Evolutionary conservation across 176 grass and related monocot genomes (phyloP).

Genomic region (Secale cereale): DNA sequence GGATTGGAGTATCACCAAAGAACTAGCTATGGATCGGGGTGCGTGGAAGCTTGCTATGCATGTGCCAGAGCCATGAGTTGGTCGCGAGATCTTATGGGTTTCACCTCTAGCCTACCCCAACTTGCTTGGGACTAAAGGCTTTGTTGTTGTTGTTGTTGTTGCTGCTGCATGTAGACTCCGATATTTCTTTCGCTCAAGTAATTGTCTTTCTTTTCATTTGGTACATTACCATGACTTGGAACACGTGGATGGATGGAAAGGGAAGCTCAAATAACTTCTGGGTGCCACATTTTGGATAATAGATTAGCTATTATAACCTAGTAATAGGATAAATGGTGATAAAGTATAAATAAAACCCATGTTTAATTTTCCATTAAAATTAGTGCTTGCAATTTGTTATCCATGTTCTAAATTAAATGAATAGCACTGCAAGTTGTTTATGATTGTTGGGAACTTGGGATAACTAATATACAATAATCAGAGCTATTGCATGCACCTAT

Average conservation of each 20-base stretch:
- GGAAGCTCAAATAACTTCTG: neutral
- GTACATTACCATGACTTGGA: neutral
- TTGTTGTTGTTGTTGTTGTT: no score
- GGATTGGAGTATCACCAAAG: no score
- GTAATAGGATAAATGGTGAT: neutral
- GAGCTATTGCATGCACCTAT: neutral
- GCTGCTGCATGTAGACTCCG: neutral
- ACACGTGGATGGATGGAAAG: neutral
- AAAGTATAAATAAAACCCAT: conserved; percentile 3
- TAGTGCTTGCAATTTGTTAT: neutral
- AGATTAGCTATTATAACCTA: neutral
- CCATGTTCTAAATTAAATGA: neutral
- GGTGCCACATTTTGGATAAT: neutral
- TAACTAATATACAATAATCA: neutral
- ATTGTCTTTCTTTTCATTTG: neutral
- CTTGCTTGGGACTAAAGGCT: no score
- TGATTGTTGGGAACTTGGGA: neutral
- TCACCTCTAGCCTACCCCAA: no score
- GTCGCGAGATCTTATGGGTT: no score
- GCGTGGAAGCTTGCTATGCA: no score
- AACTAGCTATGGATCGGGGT: no score
- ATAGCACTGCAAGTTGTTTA: neutral
- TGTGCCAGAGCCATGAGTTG: no score
- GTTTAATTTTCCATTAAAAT: neutral
- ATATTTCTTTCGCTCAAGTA: neutral